These are phyloP conservation scores for Radiomyces spectabilis DNA, from an alignment of 192 early-diverging fungal genomes.

Conservation along the genomic window DNA sequence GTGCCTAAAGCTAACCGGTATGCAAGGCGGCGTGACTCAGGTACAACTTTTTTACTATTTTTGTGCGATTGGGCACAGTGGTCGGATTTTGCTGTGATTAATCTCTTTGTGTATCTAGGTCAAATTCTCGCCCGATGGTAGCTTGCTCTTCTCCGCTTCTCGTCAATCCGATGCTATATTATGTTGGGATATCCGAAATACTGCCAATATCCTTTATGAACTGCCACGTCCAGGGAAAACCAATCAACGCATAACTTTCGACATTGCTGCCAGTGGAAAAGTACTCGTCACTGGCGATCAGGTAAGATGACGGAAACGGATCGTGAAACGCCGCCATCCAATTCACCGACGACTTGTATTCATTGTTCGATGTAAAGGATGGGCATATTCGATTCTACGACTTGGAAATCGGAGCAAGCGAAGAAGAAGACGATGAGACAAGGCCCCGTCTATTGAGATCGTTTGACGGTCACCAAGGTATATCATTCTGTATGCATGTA, in stretches of 20 bases:
- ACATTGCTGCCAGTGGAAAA: conserved; percentile 52
- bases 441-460: background rate
- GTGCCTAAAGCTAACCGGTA: conserved; percentile 36
- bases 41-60: conserved; percentile 4
- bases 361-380: conserved; percentile 23
- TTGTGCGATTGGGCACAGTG: too few relatives aligned
- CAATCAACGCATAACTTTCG: conserved; percentile 69
- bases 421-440: conserved; percentile 3
- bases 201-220: conserved; percentile 49
- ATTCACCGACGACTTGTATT: background rate
- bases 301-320: conserved; percentile 14
- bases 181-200: conserved; percentile 78
- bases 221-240: conserved; percentile 48
- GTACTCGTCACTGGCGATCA: conserved; percentile 57
- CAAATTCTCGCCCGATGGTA: conserved; percentile 59
- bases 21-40: conserved; percentile 46
- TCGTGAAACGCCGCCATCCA: background rate
- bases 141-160: conserved; percentile 59
- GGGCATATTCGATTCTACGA: conserved; percentile 32
- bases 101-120: too few relatives aligned
- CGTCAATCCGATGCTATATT: conserved; percentile 51
- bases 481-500: background rate
- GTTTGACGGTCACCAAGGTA: conserved; percentile 13
- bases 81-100: too few relatives aligned
- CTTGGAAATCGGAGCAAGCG: conserved; percentile 4